Percentiles rank a stretch among this genome's conserved stretches.
phyloP scores from a whole-genome alignment of 78 protist species.

The Creolimax fragrantissima region DNA sequence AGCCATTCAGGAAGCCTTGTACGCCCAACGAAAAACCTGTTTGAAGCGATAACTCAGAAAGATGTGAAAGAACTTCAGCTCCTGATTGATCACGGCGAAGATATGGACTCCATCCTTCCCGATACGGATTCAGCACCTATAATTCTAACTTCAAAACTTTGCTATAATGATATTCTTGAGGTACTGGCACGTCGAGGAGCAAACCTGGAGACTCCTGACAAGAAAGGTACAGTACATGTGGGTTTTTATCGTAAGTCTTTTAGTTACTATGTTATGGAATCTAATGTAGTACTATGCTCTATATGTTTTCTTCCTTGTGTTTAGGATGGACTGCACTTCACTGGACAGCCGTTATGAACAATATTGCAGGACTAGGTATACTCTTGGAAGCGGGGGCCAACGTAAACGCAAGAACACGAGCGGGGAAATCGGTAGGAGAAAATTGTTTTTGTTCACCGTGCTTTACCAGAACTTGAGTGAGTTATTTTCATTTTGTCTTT shows the following conservation, averaged over 20 bases:
- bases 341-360: conserved; percentile 19
- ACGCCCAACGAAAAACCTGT: not conserved
- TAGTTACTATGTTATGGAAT: not conserved
- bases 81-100: not conserved
- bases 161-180: not conserved
- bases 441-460: not conserved
- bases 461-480: too few species aligned
- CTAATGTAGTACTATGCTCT: too few species aligned
- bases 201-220: not conserved
- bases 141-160: not conserved
- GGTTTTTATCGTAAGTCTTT: not conserved
- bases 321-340: conserved; percentile 24
- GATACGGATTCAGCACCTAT: not conserved
- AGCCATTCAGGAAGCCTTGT: not conserved
- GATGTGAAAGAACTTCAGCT: not conserved
- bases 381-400: not conserved
- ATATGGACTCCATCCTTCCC: not conserved
- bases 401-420: not conserved
- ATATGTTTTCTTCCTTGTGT: not conserved
- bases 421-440: conserved; percentile 9
- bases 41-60: not conserved
- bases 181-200: not conserved
- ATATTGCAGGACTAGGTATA: not conserved
- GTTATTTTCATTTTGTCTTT: not conserved
- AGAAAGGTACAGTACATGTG: too few species aligned